Evolutionary conservation across 2,329 filamentous ascomycete genomes (phyloP), one percentile per base, ranked within the genome.

Genomic region (Meredithiella fracta): DNA sequence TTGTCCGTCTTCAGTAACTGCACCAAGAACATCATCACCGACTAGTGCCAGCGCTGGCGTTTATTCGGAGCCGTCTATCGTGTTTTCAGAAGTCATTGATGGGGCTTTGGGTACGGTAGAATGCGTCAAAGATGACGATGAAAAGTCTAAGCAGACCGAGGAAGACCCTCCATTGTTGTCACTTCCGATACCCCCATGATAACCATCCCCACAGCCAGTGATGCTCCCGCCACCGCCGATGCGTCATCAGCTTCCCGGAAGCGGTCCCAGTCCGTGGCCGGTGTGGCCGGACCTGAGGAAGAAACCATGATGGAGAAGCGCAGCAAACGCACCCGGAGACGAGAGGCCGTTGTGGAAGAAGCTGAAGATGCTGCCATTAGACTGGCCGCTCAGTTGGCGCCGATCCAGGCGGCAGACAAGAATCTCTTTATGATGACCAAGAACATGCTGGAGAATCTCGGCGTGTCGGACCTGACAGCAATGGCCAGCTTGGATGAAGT

Each of bases 301-400:
- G 79, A 83, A 34, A 73, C 70, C 23, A 70, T 69, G 1, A 72
- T 76, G 9, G 75, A 77, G 54, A 83, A 82, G 62, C 71, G 80
- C 57, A 83, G 80, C 65, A 85, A 85, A 63, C 71, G 82, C 52
- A 80, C 80, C 29, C 73, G 81, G 49, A 75, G 79, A 17, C 72
- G 81, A 55, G 80, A 83, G 47, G 76, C 73, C 2, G 29, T 11
- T 34, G 71, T 74, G 9, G 78, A 77, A 37, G 79, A 80, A 51
- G 65, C 68, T 0, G 65, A 74, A 14, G 78, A 81, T 59, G 70
- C 76, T 5, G 74, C 71, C 53, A 72, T 71, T 0, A 67, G 75
- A 25, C 71, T 75, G 54, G 74, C 77, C 1, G 73, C 72, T 53
- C 76, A 81, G 61, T 65, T 82, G 3, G 73, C 77, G 60, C 73